A percentile compares a stretch with the other conserved stretches of the same genome.
Conservation (phyloP, 202 grass and related monocot genomes). For the Bolboschoenoplectus hybrid region DNA sequence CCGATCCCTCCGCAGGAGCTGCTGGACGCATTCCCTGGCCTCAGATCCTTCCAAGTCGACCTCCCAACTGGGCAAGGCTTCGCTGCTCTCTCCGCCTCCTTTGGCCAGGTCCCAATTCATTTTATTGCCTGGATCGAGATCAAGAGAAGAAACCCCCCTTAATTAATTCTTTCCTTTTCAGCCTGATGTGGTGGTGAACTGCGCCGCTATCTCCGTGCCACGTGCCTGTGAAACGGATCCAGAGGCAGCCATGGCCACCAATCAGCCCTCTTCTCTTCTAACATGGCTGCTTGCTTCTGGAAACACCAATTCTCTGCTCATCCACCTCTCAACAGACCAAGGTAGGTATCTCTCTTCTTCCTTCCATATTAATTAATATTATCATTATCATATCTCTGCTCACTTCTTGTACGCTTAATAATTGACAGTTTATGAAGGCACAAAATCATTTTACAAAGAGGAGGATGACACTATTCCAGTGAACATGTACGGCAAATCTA, state of each 20-base stretch:
- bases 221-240: conserved; percentile 79
- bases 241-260: conserved; percentile 66
- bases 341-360: conserved; percentile 39
- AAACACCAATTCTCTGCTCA: conserved; percentile 52
- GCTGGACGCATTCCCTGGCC: conserved; percentile 55
- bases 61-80: conserved; percentile 67
- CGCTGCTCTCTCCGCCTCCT: conserved; percentile 47
- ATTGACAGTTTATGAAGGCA: conserved; percentile 79
- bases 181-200: conserved; percentile 86
- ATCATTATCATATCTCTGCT: background rate
- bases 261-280: conserved; percentile 68
- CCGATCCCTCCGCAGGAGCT: conserved; percentile 54
- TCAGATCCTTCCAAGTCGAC: conserved; percentile 66
- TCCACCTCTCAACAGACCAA: conserved; percentile 98
- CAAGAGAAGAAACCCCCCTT: background rate
- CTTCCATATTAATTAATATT: background rate
- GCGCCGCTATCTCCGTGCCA: conserved; percentile 81
- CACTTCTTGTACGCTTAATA: conserved; percentile 16
- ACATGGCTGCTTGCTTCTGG: conserved; percentile 59
- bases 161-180: conserved; percentile 34
- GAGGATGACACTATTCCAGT: conserved; percentile 68
- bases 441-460: conserved; percentile 93
- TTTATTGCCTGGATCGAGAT: background rate
- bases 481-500: conserved; percentile 93
- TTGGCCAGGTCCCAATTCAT: conserved; percentile 60